Percentiles rank a stretch among this genome's conserved stretches.
Evolutionary conservation across 768 basidiomycete genomes (phyloP).

Genomic region (Brasilioporus rufonigricans): DNA sequence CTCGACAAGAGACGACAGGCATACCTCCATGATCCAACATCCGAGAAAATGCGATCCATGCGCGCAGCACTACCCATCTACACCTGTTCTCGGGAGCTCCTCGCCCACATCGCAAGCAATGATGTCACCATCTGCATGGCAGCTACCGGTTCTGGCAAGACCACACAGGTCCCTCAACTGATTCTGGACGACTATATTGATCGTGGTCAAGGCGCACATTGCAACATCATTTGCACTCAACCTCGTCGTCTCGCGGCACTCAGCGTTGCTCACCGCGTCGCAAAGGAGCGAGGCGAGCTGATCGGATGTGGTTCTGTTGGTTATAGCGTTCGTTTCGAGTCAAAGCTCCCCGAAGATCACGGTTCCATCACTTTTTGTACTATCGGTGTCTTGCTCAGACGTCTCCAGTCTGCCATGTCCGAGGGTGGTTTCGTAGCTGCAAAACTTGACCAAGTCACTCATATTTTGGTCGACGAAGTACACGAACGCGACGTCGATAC

Average conservation of each 20-base stretch:
- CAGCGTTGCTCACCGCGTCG: slow-evolving; percentile 87
- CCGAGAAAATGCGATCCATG: slow-evolving; percentile 65
- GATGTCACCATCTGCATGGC: slow-evolving; percentile 91
- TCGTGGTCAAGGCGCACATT: slow-evolving; percentile 73
- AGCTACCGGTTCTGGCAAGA: slow-evolving; percentile 90
- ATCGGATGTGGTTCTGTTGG: slow-evolving; percentile 71
- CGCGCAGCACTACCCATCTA: slow-evolving; percentile 75
- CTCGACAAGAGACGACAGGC: slow-evolving; percentile 51
- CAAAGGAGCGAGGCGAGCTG: slow-evolving; percentile 78
- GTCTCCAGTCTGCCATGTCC: slow-evolving; percentile 73
- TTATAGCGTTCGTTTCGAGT: slow-evolving; percentile 91
- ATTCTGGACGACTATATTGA: slow-evolving; percentile 83
- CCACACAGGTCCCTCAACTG: slow-evolving; percentile 91
- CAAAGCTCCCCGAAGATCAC: slow-evolving; percentile 71
- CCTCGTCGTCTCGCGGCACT: slow-evolving; percentile 90
- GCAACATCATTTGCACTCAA: slow-evolving; percentile 92
- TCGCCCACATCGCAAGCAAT: slow-evolving; percentile 67
- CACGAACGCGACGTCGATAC: slow-evolving; percentile 96
- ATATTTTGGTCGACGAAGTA: slow-evolving; percentile 93
- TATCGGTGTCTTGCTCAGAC: slow-evolving; percentile 84
- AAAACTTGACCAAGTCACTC: slow-evolving; percentile 74
- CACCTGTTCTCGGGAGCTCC: slow-evolving; percentile 60
- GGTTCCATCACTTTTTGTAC: slow-evolving; percentile 93
- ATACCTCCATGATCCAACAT: slow-evolving; percentile 58
- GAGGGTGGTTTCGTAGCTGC: slow-evolving; percentile 35